Evolutionary conservation across 2,329 filamentous ascomycete species (phyloP), one percentile per base, ranked within the genome.

Genomic region (Escovopsis sp.): DNA sequence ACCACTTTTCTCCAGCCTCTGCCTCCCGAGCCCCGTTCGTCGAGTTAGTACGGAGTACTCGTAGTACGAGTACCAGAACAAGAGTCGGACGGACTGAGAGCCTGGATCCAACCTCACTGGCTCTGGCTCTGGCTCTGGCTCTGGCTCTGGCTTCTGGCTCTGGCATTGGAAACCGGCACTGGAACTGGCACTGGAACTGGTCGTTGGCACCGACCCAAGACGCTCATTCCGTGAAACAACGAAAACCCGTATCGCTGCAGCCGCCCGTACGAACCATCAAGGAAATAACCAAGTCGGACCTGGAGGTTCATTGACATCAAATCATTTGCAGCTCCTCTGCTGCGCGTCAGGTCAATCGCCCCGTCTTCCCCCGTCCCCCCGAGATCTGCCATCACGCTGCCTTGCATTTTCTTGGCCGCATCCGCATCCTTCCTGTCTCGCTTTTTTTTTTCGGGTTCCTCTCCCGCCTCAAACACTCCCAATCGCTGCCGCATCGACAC

Each of bases 211-310:
- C 44, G 49, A 45, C 40, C 47, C 45, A 45, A 46, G 45, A 44
- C 47, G 46, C 47, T 50, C 48, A 49, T 48, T 20, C 51, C 39
- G 44, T 43, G 46, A 54, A 58, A 55, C 56, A 57, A 57, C 53
- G 53, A 57, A 56, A 40, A 45, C 30, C 56, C 49, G 51, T 57
- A 57, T 44, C 47, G 48, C 49, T 47, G 51, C 49, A 45, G 49
- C 49, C 43, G 44, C 47, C 46, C 46, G 45, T 47, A 52, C 56
- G 52, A 63, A 65, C 55, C 55, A 71, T 70, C 20, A 4, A 20
- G 4, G 68, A 60, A 58, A 64, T 61, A 60, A 47, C 52, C 55
- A 60, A 54, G 50, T 50, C 51, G 49, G 20, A 20, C n/a, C 25
- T 27, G 25, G 25, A 27, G 25, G 49, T 50, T 55, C 50, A 59